Base-by-base conservation (phyloP, 495 filamentous ascomycete genomes). In the Trichocladium uniseriatum region DNA sequence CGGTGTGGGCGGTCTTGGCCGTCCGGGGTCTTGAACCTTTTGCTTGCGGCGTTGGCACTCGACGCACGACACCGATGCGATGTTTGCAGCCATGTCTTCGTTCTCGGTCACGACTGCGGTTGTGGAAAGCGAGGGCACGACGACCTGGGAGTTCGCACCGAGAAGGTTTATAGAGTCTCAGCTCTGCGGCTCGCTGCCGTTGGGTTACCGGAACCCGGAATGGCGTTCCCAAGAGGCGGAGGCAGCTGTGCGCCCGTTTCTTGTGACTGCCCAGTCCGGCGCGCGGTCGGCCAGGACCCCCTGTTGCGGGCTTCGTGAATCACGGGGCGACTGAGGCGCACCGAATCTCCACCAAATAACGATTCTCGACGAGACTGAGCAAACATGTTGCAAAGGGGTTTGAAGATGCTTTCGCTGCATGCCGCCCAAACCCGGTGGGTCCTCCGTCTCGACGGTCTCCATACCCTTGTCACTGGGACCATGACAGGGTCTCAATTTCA, bases 21-120 rank as follows among this genome's bases (percentile, higher is more conserved):
- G 45, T 14, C 35, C 37, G 24, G 27, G 15, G 11, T 44, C 16
- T 57, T 47, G 49, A n/a, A 65, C 68, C 62, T 66, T 71, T 41
- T 72, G 69, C 53, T 72, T 72, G 14, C 69, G 56, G 9, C 68
- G 58, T 31, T 69, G 65, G 45, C 69, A 71, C 46, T 71, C 68
- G 35, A 57, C 43, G 55, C 69, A 72, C 16, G 63, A 59, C 16
- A 59, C 45, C 9, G 42, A 21, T 21, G 38, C 48, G 39, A 31
- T 29, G 21, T 24, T 49, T 31, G 42, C 24, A 14, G 38, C 35
- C 48, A 53, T 60, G 10, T 43, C 34, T 41, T 27, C 35, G 1
- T 27, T 36, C 18, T 11, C 24, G 24, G 24, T 27, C 24, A 4
- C 24, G 24, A 8, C 24, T 27, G 3, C 24, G 24, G 24, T 8